Evolutionary conservation across 1,139 yeast species (phyloP).

Genomic region (Taiozyma sp.): DNA sequence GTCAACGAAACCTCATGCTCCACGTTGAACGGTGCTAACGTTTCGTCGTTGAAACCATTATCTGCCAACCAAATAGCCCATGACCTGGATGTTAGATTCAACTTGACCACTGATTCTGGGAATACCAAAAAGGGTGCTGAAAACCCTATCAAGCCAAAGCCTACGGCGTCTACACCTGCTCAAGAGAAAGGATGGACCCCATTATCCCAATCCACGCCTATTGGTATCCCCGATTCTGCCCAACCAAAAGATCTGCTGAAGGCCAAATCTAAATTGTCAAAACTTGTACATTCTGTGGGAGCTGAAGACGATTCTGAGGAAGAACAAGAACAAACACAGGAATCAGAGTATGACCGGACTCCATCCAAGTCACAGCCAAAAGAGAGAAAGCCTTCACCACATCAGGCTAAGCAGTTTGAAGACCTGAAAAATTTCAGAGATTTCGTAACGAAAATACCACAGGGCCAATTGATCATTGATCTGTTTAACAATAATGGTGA

Average conservation of each 20-base stretch:
- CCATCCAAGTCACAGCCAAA: slow-evolving; percentile 16
- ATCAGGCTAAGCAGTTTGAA: slow-evolving; percentile 9
- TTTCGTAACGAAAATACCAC: slow-evolving; percentile 7
- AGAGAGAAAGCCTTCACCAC: background rate
- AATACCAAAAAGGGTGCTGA: background rate
- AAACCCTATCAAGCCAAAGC: background rate
- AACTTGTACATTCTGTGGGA: slow-evolving; percentile 12
- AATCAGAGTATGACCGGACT: slow-evolving; percentile 14
- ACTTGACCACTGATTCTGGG: background rate
- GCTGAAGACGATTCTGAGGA: slow-evolving; percentile 3
- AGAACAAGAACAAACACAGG: slow-evolving; percentile 3
- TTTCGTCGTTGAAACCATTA: background rate
- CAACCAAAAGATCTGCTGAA: slow-evolving; percentile 22
- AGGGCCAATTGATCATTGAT: slow-evolving; percentile 10
- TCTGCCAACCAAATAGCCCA: background rate
- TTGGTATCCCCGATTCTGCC: slow-evolving; percentile 8
- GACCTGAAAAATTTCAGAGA: slow-evolving; percentile 16
- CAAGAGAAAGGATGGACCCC: slow-evolving; percentile 19
- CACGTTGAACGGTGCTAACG: background rate
- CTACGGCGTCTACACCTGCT: slow-evolving; percentile 6
- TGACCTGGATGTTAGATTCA: slow-evolving; percentile 1
- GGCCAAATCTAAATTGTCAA: slow-evolving; percentile 18
- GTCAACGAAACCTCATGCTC: background rate
- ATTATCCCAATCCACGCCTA: slow-evolving; percentile 21
- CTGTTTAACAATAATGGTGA: slow-evolving; percentile 4